A percentile compares a stretch with the other conserved stretches of the same genome.
These are phyloP conservation scores for Smallanthus sonchifolius DNA, from an alignment of 129 eudicot genomes.

Conservation along the genomic window DNA sequence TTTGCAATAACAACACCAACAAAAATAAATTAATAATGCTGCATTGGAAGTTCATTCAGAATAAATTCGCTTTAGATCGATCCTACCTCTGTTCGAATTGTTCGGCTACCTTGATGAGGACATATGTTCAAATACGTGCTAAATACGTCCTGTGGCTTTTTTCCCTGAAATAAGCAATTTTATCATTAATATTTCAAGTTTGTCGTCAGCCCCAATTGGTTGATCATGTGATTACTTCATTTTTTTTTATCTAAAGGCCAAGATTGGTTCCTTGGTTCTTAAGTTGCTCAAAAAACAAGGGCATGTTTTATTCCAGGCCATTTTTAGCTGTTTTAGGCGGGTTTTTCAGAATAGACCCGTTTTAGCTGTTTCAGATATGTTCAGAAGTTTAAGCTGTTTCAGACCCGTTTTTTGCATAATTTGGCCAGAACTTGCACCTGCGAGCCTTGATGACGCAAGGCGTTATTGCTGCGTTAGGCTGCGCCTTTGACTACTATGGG, in stretches of 20 bases:
- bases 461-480: too few relatives aligned
- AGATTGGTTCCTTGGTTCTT: not conserved
- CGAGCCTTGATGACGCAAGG: too few relatives aligned
- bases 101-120: slow-evolving; percentile 97
- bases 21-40: not conserved
- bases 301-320: too few relatives aligned
- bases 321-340: too few relatives aligned
- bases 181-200: not conserved
- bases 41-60: not conserved
- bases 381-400: too few relatives aligned
- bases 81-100: slow-evolving; percentile 91
- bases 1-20: slow-evolving; percentile 11
- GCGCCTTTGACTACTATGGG: not conserved
- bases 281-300: not conserved
- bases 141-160: slow-evolving; percentile 63
- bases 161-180: slow-evolving; percentile 52
- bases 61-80: not conserved
- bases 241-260: not conserved
- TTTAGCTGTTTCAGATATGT: too few relatives aligned
- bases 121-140: slow-evolving; percentile 69
- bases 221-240: not conserved
- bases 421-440: too few relatives aligned
- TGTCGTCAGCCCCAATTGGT: not conserved
- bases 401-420: too few relatives aligned
- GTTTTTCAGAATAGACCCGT: too few relatives aligned